These are phyloP conservation scores for Microstroma glucosiphilum DNA, from an alignment of 1,284 basidiomycete genomes.

Conservation along the genomic window DNA sequence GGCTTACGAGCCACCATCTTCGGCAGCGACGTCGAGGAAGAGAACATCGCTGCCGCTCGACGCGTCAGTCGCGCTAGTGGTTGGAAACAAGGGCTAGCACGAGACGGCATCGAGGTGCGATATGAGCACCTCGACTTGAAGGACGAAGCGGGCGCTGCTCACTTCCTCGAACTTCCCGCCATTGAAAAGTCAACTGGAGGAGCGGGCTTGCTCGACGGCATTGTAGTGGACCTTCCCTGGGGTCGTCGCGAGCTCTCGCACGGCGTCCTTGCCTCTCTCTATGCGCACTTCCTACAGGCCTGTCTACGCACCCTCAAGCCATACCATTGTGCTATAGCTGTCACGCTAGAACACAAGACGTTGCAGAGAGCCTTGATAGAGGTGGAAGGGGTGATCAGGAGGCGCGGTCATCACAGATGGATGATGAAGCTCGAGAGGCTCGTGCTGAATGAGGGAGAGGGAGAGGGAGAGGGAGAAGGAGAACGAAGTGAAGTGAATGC, in stretches of 20 bases:
- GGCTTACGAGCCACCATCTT: not conserved
- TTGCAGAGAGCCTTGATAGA: conserved; percentile 6
- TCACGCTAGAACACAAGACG: conserved; percentile 13
- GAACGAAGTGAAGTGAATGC: not conserved
- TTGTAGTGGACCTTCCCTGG: conserved; percentile 15
- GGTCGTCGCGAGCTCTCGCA: conserved; percentile 8
- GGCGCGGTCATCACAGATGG: not conserved
- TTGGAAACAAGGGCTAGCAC: not conserved
- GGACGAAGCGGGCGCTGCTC: not conserved
- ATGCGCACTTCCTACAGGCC: conserved; percentile 10
- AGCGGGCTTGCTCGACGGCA: conserved; percentile 5
- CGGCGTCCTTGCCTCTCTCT: conserved; percentile 2
- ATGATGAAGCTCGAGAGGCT: conserved; percentile 16
- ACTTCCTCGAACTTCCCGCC: not conserved
- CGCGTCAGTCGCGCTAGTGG: not conserved
- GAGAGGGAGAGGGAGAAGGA: not conserved
- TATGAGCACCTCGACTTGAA: not conserved
- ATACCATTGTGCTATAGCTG: conserved; percentile 6
- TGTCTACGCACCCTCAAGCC: conserved; percentile 8
- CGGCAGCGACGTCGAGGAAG: conserved; percentile 14
- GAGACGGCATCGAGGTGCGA: not conserved
- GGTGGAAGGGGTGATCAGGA: conserved; percentile 8
- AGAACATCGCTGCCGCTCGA: conserved; percentile 3
- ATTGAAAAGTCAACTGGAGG: not conserved
- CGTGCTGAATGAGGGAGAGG: not conserved